A percentile compares a stretch with the other conserved stretches of the same genome.
Conservation (phyloP, 2,329 filamentous ascomycete species). For the Colletotrichum melonis region DNA sequence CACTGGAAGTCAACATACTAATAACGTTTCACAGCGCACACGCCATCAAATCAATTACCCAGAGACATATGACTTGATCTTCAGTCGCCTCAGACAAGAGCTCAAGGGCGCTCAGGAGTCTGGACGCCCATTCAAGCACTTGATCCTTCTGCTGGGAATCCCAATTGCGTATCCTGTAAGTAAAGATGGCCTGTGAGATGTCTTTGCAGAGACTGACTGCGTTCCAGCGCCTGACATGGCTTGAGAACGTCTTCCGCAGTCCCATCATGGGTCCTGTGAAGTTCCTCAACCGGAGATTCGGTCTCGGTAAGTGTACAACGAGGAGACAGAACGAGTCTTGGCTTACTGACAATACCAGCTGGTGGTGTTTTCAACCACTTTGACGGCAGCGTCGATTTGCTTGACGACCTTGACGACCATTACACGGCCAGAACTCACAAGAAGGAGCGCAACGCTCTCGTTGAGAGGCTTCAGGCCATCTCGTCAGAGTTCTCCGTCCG, state of each 20-base stretch:
- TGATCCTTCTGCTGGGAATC: conserved; percentile 89
- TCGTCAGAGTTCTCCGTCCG: conserved; percentile 89
- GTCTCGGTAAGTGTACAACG: conserved; percentile 63
- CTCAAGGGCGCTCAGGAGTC: conserved; percentile 73
- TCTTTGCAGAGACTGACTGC: conserved; percentile 22
- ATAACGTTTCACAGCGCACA: conserved; percentile 68
- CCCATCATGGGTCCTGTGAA: conserved; percentile 90
- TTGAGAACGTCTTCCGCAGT: conserved; percentile 90
- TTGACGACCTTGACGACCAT: conserved; percentile 95
- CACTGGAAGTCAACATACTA: conserved; percentile 1
- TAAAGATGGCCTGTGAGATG: conserved; percentile 47
- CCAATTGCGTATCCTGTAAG: conserved; percentile 84
- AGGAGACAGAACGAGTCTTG: too few species aligned
- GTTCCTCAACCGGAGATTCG: conserved; percentile 90
- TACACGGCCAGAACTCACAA: conserved; percentile 96
- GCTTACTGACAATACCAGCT: conserved; percentile 52
- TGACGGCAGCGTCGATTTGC: conserved; percentile 90
- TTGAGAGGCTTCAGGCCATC: conserved; percentile 85
- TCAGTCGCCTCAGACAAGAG: conserved; percentile 79
- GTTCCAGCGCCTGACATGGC: conserved; percentile 86
- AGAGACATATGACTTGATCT: conserved; percentile 87
- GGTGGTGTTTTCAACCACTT: conserved; percentile 93
- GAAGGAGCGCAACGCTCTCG: conserved; percentile 80
- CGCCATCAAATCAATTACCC: conserved; percentile 95
- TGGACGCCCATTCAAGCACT: conserved; percentile 85